These are phyloP conservation scores for Boletus reticulatus DNA, from an alignment of 768 basidiomycete species.

Conservation along the genomic window DNA sequence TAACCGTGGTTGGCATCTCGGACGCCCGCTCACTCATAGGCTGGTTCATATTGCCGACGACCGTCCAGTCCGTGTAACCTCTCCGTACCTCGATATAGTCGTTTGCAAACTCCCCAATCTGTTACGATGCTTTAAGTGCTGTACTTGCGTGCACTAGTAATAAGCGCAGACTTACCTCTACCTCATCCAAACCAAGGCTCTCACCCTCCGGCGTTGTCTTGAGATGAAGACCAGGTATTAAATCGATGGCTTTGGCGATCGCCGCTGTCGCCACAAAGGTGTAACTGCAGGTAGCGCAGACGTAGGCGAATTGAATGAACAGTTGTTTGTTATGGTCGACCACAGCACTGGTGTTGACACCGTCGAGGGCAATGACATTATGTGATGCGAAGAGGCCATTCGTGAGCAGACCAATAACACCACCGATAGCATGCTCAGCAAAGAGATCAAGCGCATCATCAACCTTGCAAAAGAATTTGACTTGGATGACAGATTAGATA, in stretches of 20 bases:
- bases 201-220: slow-evolving; percentile 56
- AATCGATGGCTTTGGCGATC: slow-evolving; percentile 55
- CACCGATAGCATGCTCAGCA: slow-evolving; percentile 87
- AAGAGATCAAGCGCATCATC: slow-evolving; percentile 94
- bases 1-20: slow-evolving; percentile 7
- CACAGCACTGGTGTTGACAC: slow-evolving; percentile 66
- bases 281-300: slow-evolving; percentile 56
- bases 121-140: not conserved
- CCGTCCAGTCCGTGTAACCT: slow-evolving; percentile 56
- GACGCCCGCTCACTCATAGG: slow-evolving; percentile 4
- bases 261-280: slow-evolving; percentile 60
- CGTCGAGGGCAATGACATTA: slow-evolving; percentile 65
- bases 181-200: slow-evolving; percentile 64
- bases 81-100: slow-evolving; percentile 74
- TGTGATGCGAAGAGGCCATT: slow-evolving; percentile 76
- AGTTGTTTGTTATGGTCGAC: slow-evolving; percentile 75
- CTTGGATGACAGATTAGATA: slow-evolving; percentile 35
- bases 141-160: not conserved
- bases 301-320: slow-evolving; percentile 71
- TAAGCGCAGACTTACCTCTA: slow-evolving; percentile 47
- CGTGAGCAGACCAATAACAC: slow-evolving; percentile 68
- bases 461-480: slow-evolving; percentile 65
- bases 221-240: slow-evolving; percentile 57
- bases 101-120: slow-evolving; percentile 70
- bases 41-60: slow-evolving; percentile 20